Conservation (phyloP, 1,284 basidiomycete species). For the Pseudozyma sp. region DNA sequence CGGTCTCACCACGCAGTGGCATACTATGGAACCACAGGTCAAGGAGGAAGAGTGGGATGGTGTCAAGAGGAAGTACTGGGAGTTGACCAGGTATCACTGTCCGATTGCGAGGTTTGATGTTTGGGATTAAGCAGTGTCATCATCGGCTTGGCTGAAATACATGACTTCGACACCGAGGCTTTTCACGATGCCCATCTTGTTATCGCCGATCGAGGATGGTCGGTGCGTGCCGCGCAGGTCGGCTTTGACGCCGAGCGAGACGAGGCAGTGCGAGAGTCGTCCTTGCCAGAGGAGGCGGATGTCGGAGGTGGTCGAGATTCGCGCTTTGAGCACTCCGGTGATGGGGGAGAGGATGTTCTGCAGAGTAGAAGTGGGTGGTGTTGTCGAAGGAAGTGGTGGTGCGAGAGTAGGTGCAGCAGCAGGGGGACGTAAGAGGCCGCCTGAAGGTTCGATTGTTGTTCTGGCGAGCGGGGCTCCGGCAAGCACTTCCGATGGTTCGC, state of each 20-base stretch:
- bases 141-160: conserved; percentile 74
- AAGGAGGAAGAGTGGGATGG: conserved; percentile 63
- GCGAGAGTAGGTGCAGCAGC: not conserved
- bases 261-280: conserved; percentile 85
- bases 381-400: not conserved
- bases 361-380: not conserved
- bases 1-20: conserved; percentile 81
- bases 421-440: not conserved
- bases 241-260: conserved; percentile 87
- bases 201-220: conserved; percentile 71
- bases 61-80: conserved; percentile 63
- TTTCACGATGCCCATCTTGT: conserved; percentile 71
- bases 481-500: not conserved
- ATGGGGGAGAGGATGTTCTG: conserved; percentile 70
- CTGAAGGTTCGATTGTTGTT: too few relatives aligned
- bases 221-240: conserved; percentile 81
- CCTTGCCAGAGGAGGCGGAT: conserved; percentile 94
- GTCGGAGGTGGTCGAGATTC: conserved; percentile 79
- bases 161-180: conserved; percentile 89
- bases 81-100: conserved; percentile 48
- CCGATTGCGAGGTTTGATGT: conserved; percentile 44
- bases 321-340: conserved; percentile 86
- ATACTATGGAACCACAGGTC: conserved; percentile 72
- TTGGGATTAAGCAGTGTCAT: conserved; percentile 6
- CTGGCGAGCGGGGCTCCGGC: too few relatives aligned